Evolutionary conservation across 2,329 filamentous ascomycete genomes (phyloP).

Genomic region (Zymoseptoria tritici): DNA sequence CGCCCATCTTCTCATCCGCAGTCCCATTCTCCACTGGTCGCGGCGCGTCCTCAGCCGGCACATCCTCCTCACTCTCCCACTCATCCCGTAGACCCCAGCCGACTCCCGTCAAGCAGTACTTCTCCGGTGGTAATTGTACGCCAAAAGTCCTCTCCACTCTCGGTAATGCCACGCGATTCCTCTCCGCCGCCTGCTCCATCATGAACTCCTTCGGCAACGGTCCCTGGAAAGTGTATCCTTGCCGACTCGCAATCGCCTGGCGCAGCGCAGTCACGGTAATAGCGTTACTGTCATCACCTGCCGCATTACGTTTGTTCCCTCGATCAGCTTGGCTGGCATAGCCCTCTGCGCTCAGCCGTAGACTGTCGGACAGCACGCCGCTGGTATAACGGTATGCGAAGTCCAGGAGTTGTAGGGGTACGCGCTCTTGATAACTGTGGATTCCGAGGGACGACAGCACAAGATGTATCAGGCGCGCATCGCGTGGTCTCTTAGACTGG

Average conservation of each 20-base stretch:
- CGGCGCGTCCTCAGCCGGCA: constrained; percentile 38
- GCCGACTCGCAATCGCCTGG: constrained; percentile 62
- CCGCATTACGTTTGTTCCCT: constrained; percentile 18
- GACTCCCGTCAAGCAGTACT: constrained; percentile 52
- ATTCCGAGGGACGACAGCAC: constrained; percentile 73
- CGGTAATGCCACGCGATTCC: constrained; percentile 59
- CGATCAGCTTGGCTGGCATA: constrained; percentile 42
- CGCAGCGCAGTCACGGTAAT: constrained; percentile 61
- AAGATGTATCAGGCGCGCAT: constrained; percentile 71
- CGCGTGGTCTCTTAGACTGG: constrained; percentile 56
- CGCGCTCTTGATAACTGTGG: constrained; percentile 70
- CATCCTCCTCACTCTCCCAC: constrained; percentile 49
- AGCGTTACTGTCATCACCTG: constrained; percentile 40
- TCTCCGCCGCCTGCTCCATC: constrained; percentile 62
- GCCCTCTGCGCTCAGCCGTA: constrained; percentile 62
- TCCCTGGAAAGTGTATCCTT: constrained; percentile 62
- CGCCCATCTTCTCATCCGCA: constrained; percentile 30
- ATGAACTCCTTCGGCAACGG: constrained; percentile 66
- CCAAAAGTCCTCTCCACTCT: constrained; percentile 51
- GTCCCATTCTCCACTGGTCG: constrained; percentile 42
- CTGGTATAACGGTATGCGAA: constrained; percentile 79
- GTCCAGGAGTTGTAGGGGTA: constrained; percentile 75
- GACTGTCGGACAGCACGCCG: constrained; percentile 61
- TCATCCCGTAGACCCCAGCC: constrained; percentile 52
- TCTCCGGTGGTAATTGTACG: constrained; percentile 53